Base-by-base conservation (phyloP, 208 protist genomes). In the Trichomonas gallinae region DNA sequence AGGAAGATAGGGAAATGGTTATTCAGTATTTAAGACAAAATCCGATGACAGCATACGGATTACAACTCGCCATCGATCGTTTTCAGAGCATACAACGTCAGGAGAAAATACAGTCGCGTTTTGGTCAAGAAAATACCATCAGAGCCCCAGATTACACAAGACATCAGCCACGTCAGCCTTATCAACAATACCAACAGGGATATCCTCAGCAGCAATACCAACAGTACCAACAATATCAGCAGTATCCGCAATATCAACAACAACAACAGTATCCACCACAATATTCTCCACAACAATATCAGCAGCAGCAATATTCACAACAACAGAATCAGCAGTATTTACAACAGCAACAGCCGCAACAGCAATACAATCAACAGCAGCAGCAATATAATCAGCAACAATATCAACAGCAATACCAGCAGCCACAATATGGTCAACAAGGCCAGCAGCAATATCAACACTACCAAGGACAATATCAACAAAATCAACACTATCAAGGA, bases 331-430 rank as follows among this genome's bases (percentile, higher is more conserved):
- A n/a, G n/a, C n/a, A n/a, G n/a, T n/a, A n/a, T n/a, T n/a, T n/a
- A n/a, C 11, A 96, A 17, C 44, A 96, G 96, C 46, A 96, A 96
- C 96, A 72, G 13, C 26, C 96, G 8, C 96, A 96, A n/a, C 96
- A 96, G 49, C 96, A n/a, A n/a, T n/a, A n/a, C n/a, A n/a, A n/a
- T n/a, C n/a, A 96, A 96, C 96, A 96, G 6, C 96, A 96, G 1
- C 96, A 96, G 96, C 96, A 72, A 88, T 36, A 96, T 91, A 34
- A 96, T 45, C 49, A 96, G 21, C 96, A 96, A 96, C 72, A 96
- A 96, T 23, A 96, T 1, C 26, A 6, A 88, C 49, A 96, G 23
- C 6, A 72, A 2, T 1, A 3, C 8, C 40, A 96, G 3, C 21
- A 87, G 11, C 26, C 96, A 4, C 96, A 96, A 31, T 36, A 96